Conservation (phyloP, 495 filamentous ascomycete genomes). For the Tuber aestivum region DNA sequence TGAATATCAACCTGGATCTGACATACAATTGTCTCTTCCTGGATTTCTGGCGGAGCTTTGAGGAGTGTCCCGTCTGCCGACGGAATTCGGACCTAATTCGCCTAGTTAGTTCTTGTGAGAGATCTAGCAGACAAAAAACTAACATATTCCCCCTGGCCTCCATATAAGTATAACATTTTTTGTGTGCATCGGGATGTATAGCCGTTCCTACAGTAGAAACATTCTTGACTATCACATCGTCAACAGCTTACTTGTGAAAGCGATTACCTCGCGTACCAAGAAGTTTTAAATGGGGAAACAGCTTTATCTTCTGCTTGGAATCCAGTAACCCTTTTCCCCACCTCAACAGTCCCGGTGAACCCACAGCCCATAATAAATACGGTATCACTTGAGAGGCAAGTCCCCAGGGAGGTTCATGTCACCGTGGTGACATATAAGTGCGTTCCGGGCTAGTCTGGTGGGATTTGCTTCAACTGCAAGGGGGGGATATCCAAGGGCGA, state of each 20-base stretch:
- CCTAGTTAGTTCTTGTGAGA: slow-evolving; percentile 38
- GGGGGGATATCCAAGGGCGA: too few relatives aligned
- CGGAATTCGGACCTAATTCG: slow-evolving; percentile 59
- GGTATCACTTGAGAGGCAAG: too few relatives aligned
- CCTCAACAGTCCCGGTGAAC: slow-evolving; percentile 69
- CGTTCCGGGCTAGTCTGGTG: too few relatives aligned
- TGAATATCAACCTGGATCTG: not conserved
- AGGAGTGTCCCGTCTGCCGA: slow-evolving; percentile 76
- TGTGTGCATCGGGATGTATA: slow-evolving; percentile 80
- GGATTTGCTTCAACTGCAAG: too few relatives aligned
- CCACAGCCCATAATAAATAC: slow-evolving; percentile 76
- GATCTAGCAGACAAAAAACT: slow-evolving; percentile 21
- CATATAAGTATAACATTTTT: slow-evolving; percentile 72
- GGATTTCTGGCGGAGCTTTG: slow-evolving; percentile 67
- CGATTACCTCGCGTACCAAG: slow-evolving; percentile 57
- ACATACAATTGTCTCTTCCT: slow-evolving; percentile 61
- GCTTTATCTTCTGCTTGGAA: slow-evolving; percentile 71
- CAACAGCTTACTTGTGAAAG: not conserved
- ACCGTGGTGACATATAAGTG: too few relatives aligned
- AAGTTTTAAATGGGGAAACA: slow-evolving; percentile 78
- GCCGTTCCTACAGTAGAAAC: slow-evolving; percentile 84
- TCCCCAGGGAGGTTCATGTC: too few relatives aligned
- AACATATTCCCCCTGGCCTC: slow-evolving; percentile 81
- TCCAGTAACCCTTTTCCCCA: slow-evolving; percentile 61
- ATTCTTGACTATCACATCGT: slow-evolving; percentile 56